Base-by-base conservation (phyloP, 768 basidiomycete species). In the Mrakia gelida region DNA sequence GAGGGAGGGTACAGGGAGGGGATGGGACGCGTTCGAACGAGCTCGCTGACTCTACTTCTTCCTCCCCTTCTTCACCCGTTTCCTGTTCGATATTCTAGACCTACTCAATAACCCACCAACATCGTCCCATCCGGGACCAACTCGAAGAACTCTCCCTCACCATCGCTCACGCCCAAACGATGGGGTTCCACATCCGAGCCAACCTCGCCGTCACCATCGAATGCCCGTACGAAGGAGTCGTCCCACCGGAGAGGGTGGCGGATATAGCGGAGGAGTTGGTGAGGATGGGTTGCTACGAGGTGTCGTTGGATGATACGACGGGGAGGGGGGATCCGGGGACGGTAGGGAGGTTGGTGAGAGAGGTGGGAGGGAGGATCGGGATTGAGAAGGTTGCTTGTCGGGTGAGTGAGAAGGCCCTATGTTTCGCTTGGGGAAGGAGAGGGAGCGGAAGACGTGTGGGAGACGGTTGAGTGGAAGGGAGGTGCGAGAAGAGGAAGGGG, bases 221-320 rank as follows among this genome's bases (percentile, higher is more conserved):
- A 16, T 96, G 94, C 81, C 95, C 96, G 6, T 97, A 91, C 83
- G 88, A 91, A n/a, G 95, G 95, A 3, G 85, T 86, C 28, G 90
- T 92, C 30, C 90, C 91, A 80, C 89, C 89, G 23, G 84, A 84
- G 67, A 84, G 84, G 26, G 93, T 94, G 11, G 87, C 89, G 72
- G 89, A 91, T 56, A 89, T 96, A 32, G 86, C 92, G 0, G 88
- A 88, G 80, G 90, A 88, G 80, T 83, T 98, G 52, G 79, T 90
- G 7, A 90, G 93, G 78, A 95, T 97, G 92, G 95, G 95, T 0
- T 96, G 94, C 83, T 96, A 96, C 83, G 92, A 98, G 84, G 89
- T 95, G 71, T 81, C 81, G 81, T 85, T 98, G 30, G 94, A 94
- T 0, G 96, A 98, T 83, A 98, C 95, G 3, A 92, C 93, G 2